Conservation (phyloP, 106 monocot genomes). For the Dioscorea dumetorum region DNA sequence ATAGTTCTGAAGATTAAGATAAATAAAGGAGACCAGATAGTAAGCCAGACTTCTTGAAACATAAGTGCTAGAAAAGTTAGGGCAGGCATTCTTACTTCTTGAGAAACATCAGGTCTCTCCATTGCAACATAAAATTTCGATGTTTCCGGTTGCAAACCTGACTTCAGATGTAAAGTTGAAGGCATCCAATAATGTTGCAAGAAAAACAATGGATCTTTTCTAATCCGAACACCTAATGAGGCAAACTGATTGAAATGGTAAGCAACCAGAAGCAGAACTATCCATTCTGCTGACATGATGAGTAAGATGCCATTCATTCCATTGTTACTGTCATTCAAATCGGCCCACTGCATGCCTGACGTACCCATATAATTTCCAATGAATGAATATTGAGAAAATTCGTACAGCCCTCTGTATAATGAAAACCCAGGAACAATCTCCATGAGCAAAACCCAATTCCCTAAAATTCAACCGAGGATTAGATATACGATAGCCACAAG, state of each 20-base stretch:
- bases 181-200: slow-evolving; percentile 11
- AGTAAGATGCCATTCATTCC: slow-evolving; percentile 49
- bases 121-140: slow-evolving; percentile 29
- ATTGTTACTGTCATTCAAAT: slow-evolving; percentile 34
- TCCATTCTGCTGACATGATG: slow-evolving; percentile 44
- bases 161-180: neutral
- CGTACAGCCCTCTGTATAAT: slow-evolving; percentile 53
- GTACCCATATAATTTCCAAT: slow-evolving; percentile 20
- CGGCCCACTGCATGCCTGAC: slow-evolving; percentile 44
- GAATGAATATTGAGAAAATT: slow-evolving; percentile 36
- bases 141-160: slow-evolving; percentile 10
- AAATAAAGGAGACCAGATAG: no score
- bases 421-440: slow-evolving; percentile 53
- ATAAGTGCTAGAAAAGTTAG: no score
- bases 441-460: slow-evolving; percentile 28
- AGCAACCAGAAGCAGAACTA: slow-evolving; percentile 31
- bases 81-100: slow-evolving; percentile 23
- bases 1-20: no score
- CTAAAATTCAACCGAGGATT: slow-evolving; percentile 8
- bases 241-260: slow-evolving; percentile 36
- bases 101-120: slow-evolving; percentile 31
- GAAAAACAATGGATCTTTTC: slow-evolving; percentile 13
- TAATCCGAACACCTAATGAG: slow-evolving; percentile 24
- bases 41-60: no score
- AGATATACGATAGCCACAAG: neutral